phyloP scores from a whole-genome alignment of 345 rosid species.

The Anastatica hierochuntica region DNA sequence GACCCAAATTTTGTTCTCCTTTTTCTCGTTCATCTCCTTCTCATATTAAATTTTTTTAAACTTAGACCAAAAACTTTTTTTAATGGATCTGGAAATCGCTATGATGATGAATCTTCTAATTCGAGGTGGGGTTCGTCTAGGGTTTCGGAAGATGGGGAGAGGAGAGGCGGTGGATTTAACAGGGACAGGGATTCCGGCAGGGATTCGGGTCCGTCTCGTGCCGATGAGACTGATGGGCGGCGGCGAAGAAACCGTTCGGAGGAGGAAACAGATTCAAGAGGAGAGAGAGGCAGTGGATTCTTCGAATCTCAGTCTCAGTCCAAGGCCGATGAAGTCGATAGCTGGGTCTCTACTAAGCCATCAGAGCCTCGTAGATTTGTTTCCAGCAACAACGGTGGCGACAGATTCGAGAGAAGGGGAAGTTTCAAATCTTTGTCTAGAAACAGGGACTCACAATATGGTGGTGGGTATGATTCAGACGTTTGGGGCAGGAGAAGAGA shows the following conservation, averaged over 20 bases:
- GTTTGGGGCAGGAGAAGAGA: slow-evolving; percentile 75
- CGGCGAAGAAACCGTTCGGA: slow-evolving; percentile 47
- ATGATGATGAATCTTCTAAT: slow-evolving; percentile 40
- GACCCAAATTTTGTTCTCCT: no score
- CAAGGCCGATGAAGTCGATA: slow-evolving; percentile 79
- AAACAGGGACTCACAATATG: slow-evolving; percentile 31
- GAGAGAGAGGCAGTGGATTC: slow-evolving; percentile 39
- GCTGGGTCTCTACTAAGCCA: slow-evolving; percentile 60
- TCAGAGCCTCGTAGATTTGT: slow-evolving; percentile 33
- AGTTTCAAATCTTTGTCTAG: slow-evolving; percentile 62
- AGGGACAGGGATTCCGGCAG: slow-evolving; percentile 35
- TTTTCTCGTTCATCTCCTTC: no score
- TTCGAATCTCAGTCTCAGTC: slow-evolving; percentile 47
- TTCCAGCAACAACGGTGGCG: slow-evolving; percentile 15
- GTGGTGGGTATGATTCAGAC: slow-evolving; percentile 45
- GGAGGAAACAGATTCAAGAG: slow-evolving; percentile 45
- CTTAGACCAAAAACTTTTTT: no score
- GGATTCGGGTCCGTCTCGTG: slow-evolving; percentile 60
- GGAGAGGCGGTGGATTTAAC: slow-evolving; percentile 25
- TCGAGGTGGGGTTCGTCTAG: slow-evolving; percentile 63
- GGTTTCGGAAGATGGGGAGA: slow-evolving; percentile 35
- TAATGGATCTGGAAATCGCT: slow-evolving; percentile 25
- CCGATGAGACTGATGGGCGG: slow-evolving; percentile 89
- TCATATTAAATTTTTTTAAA: no score
- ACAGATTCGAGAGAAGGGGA: slow-evolving; percentile 49